Percentiles rank a stretch among this genome's conserved stretches.
Conservation (phyloP, 1,284 basidiomycete species). For the Naganishia cerealis region DNA sequence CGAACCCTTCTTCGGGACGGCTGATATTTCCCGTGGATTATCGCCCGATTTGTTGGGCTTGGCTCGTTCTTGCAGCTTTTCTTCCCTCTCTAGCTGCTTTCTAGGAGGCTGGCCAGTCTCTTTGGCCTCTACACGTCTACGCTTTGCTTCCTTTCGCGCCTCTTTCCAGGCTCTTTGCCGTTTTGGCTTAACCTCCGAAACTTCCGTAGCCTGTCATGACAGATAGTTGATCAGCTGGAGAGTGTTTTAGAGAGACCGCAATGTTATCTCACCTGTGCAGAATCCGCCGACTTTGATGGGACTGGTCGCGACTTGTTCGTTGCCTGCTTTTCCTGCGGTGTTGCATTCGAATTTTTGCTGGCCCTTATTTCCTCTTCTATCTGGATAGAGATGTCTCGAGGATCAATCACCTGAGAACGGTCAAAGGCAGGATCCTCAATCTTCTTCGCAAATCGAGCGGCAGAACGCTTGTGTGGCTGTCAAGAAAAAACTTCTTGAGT, state of each 20-base stretch:
- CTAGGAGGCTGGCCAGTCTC: constrained; percentile 18
- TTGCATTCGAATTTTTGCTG: background rate
- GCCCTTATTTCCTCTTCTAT: constrained; percentile 26
- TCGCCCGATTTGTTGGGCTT: background rate
- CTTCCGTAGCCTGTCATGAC: background rate
- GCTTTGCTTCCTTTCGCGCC: constrained; percentile 20
- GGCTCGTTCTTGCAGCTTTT: constrained; percentile 1
- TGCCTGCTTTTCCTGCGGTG: background rate
- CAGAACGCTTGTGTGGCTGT: constrained; percentile 22
- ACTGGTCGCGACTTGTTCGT: background rate
- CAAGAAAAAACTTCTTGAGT: background rate
- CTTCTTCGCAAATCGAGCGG: constrained; percentile 24
- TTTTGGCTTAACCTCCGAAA: constrained; percentile 6
- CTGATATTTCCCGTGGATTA: background rate
- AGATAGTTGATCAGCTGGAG: background rate
- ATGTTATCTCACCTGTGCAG: background rate
- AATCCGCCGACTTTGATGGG: background rate
- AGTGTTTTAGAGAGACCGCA: background rate
- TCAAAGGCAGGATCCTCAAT: constrained; percentile 21
- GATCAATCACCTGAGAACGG: constrained; percentile 19
- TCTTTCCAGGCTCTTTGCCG: constrained; percentile 19
- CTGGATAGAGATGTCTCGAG: constrained; percentile 21
- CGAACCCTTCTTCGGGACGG: background rate
- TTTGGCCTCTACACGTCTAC: constrained; percentile 9
- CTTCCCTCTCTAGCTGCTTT: constrained; percentile 23